Evolutionary conservation across 2,329 filamentous ascomycete species (phyloP).

Genomic region (Aspergillus sp.): DNA sequence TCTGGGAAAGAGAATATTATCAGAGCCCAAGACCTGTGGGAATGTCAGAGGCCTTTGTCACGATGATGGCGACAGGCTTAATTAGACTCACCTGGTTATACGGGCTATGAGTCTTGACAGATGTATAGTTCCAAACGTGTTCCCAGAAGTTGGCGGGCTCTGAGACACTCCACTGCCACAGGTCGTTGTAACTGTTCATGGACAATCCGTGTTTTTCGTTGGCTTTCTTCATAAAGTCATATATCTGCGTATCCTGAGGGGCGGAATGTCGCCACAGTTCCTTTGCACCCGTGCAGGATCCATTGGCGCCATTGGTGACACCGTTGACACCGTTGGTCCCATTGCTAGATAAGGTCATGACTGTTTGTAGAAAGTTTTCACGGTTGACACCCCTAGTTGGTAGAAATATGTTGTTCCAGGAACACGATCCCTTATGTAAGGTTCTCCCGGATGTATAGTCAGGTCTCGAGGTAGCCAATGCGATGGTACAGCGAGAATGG

Average conservation of each 20-base stretch:
- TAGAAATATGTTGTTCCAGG: no score
- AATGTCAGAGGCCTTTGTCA: constrained; percentile 6
- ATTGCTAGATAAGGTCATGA: neutral
- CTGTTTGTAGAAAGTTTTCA: neutral
- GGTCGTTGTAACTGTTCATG: constrained; percentile 66
- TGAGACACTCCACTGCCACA: constrained; percentile 82
- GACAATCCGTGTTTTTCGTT: constrained; percentile 64
- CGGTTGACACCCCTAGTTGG: neutral
- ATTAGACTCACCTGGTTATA: constrained; percentile 43
- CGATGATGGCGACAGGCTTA: neutral
- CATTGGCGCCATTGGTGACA: constrained; percentile 5
- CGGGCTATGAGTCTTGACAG: constrained; percentile 64
- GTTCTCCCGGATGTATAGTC: neutral
- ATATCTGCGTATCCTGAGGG: constrained; percentile 68
- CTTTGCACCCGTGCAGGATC: constrained; percentile 14
- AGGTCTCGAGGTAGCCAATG: neutral
- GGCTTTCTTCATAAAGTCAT: constrained; percentile 66
- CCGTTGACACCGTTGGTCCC: neutral
- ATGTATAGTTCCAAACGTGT: constrained; percentile 79
- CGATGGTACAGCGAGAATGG: no score
- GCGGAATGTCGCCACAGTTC: constrained; percentile 70
- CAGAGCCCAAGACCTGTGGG: constrained; percentile 62
- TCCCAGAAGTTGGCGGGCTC: constrained; percentile 77
- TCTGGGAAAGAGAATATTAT: constrained; percentile 76
- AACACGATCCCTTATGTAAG: no score